Evolutionary conservation across 2,329 filamentous ascomycete species (phyloP).

Genomic region (Colletotrichum neosansevieriae): DNA sequence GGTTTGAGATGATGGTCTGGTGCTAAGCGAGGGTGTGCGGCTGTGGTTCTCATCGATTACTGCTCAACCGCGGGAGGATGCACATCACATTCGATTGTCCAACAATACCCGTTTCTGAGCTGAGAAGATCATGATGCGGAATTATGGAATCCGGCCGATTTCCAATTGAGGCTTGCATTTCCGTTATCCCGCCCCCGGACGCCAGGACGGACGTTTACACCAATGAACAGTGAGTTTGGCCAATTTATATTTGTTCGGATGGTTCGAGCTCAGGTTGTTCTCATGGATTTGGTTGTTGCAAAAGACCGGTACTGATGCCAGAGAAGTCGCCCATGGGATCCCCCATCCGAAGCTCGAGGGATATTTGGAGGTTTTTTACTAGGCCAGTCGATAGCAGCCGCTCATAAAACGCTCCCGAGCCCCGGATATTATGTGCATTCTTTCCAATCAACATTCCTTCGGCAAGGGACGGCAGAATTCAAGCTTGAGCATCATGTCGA

Average conservation of each 20-base stretch:
- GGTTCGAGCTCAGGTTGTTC: too few relatives aligned
- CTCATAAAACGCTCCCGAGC: not conserved
- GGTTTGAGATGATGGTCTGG: too few relatives aligned
- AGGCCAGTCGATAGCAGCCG: not conserved
- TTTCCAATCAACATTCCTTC: not conserved
- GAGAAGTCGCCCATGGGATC: not conserved
- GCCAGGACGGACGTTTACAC: not conserved
- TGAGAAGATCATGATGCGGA: not conserved
- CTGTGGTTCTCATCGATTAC: too few relatives aligned
- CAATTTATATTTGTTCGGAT: not conserved
- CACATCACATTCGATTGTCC: too few relatives aligned
- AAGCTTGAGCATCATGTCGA: conserved; percentile 2
- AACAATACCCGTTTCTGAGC: too few relatives aligned
- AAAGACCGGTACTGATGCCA: not conserved
- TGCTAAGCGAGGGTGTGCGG: too few relatives aligned
- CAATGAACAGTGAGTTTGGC: not conserved
- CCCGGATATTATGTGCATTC: not conserved
- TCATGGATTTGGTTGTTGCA: too few relatives aligned
- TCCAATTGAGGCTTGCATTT: not conserved
- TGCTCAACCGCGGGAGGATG: too few relatives aligned
- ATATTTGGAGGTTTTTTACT: conserved; percentile 7
- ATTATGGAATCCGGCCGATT: not conserved
- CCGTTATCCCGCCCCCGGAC: not conserved
- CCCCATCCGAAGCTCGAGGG: not conserved
- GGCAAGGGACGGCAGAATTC: not conserved